phyloP scores from a whole-genome alignment of 805 yeast genomes.

The Cyberlindnera subsufficiens region DNA sequence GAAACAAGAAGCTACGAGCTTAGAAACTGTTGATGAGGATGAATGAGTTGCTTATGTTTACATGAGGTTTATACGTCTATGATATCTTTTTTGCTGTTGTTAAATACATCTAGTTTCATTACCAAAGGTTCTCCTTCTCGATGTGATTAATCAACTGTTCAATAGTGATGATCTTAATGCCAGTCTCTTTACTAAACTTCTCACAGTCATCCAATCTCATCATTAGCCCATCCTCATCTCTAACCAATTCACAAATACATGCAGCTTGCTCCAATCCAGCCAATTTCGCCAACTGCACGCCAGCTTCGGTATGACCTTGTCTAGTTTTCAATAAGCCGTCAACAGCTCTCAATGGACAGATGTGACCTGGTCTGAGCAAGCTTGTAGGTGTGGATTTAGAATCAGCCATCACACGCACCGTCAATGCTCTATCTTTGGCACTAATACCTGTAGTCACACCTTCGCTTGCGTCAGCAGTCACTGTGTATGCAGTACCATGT shows the following conservation, averaged over 20 bases:
- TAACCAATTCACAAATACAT: constrained; percentile 89
- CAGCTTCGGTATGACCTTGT: constrained; percentile 97
- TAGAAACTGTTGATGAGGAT: constrained; percentile 26
- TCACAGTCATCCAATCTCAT: constrained; percentile 87
- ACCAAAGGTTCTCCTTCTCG: constrained; percentile 11
- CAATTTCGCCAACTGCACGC: constrained; percentile 76
- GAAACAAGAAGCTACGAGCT: constrained; percentile 41
- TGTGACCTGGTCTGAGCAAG: constrained; percentile 89
- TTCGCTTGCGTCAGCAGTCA: constrained; percentile 78
- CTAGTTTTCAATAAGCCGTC: constrained; percentile 78
- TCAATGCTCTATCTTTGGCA: constrained; percentile 87
- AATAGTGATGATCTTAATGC: constrained; percentile 71
- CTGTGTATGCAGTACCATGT: constrained; percentile 95
- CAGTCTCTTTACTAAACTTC: constrained; percentile 55
- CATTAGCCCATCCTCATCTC: constrained; percentile 92
- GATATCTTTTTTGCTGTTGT: neutral
- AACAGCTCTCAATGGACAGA: constrained; percentile 86
- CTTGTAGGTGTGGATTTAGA: constrained; percentile 50
- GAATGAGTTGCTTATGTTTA: neutral
- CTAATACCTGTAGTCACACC: constrained; percentile 97
- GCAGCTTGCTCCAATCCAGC: constrained; percentile 81
- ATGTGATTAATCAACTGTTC: constrained; percentile 62
- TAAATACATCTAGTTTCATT: neutral
- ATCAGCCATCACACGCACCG: constrained; percentile 68
- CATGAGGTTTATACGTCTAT: neutral